These are phyloP conservation scores for Quercus lobata DNA, from an alignment of 331 rosid species.

Conservation along the genomic window DNA sequence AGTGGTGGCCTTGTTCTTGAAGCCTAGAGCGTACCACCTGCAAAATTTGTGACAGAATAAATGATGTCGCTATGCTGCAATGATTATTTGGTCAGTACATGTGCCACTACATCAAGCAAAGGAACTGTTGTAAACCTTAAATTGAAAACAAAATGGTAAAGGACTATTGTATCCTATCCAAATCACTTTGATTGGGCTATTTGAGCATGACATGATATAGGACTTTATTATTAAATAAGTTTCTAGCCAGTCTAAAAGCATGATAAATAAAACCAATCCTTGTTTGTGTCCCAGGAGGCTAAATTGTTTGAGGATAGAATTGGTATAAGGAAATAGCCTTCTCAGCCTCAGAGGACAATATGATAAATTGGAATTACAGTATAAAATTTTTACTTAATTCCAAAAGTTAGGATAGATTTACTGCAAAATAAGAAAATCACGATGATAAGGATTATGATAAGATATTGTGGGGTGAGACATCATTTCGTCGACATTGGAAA, in stretches of 20 bases:
- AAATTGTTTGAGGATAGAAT: not conserved
- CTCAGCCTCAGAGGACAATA: not conserved
- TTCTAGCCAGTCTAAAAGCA: not conserved
- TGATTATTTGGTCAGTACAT: not conserved
- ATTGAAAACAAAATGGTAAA: not conserved
- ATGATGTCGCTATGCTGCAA: not conserved
- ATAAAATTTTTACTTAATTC: not conserved
- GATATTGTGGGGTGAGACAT: not conserved
- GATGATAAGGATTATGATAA: not conserved
- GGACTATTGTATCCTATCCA: not conserved
- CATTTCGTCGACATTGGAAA: not conserved
- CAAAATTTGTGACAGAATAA: not conserved
- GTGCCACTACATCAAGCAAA: not conserved
- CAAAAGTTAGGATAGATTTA: not conserved
- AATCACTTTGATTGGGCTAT: not conserved
- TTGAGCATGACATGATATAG: not conserved
- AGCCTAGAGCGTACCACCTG: slow-evolving; percentile 91
- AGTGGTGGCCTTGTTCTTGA: slow-evolving; percentile 88
- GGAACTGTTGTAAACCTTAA: not conserved
- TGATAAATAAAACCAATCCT: not conserved
- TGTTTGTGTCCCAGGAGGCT: not conserved
- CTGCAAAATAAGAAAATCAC: not conserved
- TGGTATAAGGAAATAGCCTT: not conserved
- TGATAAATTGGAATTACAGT: not conserved
- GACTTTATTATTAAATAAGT: not conserved